These are phyloP conservation scores for Blastomyces gilchristii DNA, from an alignment of 2,329 filamentous ascomycete species.

Conservation along the genomic window DNA sequence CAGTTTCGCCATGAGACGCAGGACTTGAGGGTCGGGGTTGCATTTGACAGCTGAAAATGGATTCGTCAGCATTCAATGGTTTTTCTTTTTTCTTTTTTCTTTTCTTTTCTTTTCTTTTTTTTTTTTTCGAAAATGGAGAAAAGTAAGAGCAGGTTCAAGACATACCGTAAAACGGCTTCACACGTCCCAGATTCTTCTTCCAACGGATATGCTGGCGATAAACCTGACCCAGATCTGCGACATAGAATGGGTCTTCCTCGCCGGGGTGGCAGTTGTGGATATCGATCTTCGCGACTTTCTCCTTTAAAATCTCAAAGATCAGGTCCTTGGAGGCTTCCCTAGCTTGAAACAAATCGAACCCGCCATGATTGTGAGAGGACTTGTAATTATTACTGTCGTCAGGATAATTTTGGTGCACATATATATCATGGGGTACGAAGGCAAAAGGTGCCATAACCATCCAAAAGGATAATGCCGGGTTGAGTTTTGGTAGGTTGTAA, in stretches of 20 bases:
- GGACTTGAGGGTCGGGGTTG: slow-evolving; percentile 84
- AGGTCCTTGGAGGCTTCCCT: slow-evolving; percentile 58
- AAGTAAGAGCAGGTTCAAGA: slow-evolving; percentile 10
- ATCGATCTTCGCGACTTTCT: slow-evolving; percentile 74
- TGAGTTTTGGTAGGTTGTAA: slow-evolving; percentile 11
- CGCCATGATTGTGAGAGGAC: slow-evolving; percentile 34
- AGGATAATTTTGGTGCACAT: slow-evolving; percentile 24
- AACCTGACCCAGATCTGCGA: slow-evolving; percentile 94
- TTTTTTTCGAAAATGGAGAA: background rate
- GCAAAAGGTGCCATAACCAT: slow-evolving; percentile 65
- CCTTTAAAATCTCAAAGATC: slow-evolving; percentile 77
- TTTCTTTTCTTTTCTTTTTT: too few species aligned
- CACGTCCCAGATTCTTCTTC: slow-evolving; percentile 85
- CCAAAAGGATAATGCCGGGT: slow-evolving; percentile 22
- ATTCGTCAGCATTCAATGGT: slow-evolving; percentile 1
- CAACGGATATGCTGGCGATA: slow-evolving; percentile 97
- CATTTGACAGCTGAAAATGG: slow-evolving; percentile 74
- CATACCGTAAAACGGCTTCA: slow-evolving; percentile 93
- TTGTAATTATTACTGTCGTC: slow-evolving; percentile 24
- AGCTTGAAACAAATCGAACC: slow-evolving; percentile 34
- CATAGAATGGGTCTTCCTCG: slow-evolving; percentile 96
- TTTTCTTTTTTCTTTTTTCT: background rate
- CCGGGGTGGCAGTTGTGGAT: slow-evolving; percentile 79
- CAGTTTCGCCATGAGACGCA: slow-evolving; percentile 75
- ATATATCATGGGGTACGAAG: slow-evolving; percentile 43